Conservation (phyloP, 805 yeast species). For the Spathaspora girioi region DNA sequence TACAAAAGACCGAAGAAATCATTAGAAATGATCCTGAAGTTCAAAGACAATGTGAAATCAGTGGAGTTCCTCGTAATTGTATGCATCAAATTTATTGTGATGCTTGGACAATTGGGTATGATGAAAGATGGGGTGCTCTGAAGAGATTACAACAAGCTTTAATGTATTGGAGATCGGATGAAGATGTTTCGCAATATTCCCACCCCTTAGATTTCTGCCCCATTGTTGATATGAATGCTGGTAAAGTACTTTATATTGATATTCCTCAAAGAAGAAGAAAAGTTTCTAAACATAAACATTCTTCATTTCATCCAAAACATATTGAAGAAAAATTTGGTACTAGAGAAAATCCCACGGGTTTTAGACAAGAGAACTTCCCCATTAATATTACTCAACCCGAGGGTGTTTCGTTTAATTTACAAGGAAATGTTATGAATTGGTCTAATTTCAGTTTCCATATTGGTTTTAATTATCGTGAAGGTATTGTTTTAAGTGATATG, state of each 20-base stretch:
- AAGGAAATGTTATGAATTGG: constrained; percentile 71
- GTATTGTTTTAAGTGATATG: constrained; percentile 73
- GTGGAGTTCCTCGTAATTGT: constrained; percentile 62
- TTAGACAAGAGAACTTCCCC: constrained; percentile 63
- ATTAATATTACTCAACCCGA: constrained; percentile 74
- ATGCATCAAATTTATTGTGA: constrained; percentile 62
- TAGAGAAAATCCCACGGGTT: constrained; percentile 41
- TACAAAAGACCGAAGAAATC: constrained; percentile 57
- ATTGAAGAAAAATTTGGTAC: constrained; percentile 57
- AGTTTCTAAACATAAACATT: constrained; percentile 61
- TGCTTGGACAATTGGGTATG: constrained; percentile 70
- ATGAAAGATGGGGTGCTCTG: constrained; percentile 74
- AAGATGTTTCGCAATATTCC: constrained; percentile 72
- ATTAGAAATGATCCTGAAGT: constrained; percentile 70
- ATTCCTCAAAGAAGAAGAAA: constrained; percentile 74
- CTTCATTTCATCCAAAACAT: constrained; percentile 68
- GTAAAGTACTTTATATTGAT: constrained; percentile 69
- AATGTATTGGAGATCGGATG: constrained; percentile 71
- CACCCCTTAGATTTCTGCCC: constrained; percentile 83
- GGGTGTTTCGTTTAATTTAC: constrained; percentile 74
- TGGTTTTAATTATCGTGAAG: constrained; percentile 85
- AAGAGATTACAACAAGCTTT: constrained; percentile 77
- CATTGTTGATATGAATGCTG: constrained; percentile 69
- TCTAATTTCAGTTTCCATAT: constrained; percentile 73
- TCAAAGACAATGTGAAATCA: constrained; percentile 65